Base-by-base conservation (phyloP, 306 rosid species). In the Vigna angularis region DNA sequence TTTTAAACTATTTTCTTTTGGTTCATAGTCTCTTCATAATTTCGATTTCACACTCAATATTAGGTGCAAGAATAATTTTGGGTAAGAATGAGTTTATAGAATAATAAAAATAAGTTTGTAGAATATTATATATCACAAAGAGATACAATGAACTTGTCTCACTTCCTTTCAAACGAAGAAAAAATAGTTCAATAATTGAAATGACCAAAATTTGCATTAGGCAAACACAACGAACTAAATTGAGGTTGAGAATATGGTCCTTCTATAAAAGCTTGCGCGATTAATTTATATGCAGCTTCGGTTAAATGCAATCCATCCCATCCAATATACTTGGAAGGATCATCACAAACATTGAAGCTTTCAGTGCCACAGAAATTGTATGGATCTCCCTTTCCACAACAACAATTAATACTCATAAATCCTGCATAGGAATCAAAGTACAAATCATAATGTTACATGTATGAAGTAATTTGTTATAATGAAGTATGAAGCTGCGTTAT, bases 291-390 rank as follows among this genome's bases (percentile, higher is more conserved):
- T 55, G 97, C 93, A 2, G 94, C 93, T 72, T 88, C 91, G 0
- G 97, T 89, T 65, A 89, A 84, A 74, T 89, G 93, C 51, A 85
- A 3, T 53, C 91, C 89, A 81, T 88, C 92, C 89, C 92, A 88
- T 4, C 73, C 45, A 50, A 82, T 85, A 77, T 73, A 66, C 64
- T 79, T 56, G 5, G 88, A 86, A 51, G 90, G 88, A 44, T 86
- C 85, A 42, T 79, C 88, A 77, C 90, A 88, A 15, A 50, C 79
- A 56, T 1, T 24, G 28, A 24, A 24, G 28, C 28, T 3, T 26
- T 26, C 3, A 26, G 3, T 2, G 28, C 28, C 28, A 26, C 28
- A 26, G 28, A 26, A 85, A 63, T 86, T 72, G 76, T 83, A 86
- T 9, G 67, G 30, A 8, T 86, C 74, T 7, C 75, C 79, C 12